A percentile compares a stretch with the other conserved stretches of the same genome.
Conservation (phyloP, 1,139 yeast species). For the Arxiozyma heterogenica region DNA sequence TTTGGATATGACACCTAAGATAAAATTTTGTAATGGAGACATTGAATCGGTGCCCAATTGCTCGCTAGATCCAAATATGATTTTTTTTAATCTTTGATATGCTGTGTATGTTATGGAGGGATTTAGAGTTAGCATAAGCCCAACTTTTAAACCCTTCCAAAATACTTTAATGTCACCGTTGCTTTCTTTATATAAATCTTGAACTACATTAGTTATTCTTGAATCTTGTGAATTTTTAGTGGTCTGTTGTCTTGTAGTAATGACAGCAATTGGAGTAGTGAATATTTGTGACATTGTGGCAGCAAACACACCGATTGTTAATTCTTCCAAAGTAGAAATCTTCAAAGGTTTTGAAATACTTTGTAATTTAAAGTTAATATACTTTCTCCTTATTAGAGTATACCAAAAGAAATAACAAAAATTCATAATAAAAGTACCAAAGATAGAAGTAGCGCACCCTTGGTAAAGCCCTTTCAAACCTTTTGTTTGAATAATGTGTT, state of each 20-base stretch:
- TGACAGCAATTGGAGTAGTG: slow-evolving; percentile 75
- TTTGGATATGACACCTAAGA: slow-evolving; percentile 72
- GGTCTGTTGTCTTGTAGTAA: slow-evolving; percentile 80
- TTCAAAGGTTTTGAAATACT: slow-evolving; percentile 1
- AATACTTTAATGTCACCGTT: slow-evolving; percentile 52
- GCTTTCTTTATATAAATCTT: slow-evolving; percentile 53
- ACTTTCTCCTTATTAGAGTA: slow-evolving; percentile 56
- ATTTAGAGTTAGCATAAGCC: slow-evolving; percentile 67
- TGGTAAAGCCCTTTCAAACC: slow-evolving; percentile 70
- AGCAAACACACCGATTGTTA: slow-evolving; percentile 73
- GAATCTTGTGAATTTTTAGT: slow-evolving; percentile 30
- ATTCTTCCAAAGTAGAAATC: slow-evolving; percentile 54
- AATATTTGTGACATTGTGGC: slow-evolving; percentile 78
- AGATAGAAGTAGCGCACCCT: slow-evolving; percentile 58
- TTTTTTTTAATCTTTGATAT: slow-evolving; percentile 57
- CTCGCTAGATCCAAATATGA: slow-evolving; percentile 25
- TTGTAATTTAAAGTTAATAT: slow-evolving; percentile 37
- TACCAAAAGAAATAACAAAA: slow-evolving; percentile 87
- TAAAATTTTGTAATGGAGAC: slow-evolving; percentile 59
- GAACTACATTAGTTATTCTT: slow-evolving; percentile 39
- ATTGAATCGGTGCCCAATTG: slow-evolving; percentile 23
- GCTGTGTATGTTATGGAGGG: slow-evolving; percentile 86
- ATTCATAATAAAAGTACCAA: slow-evolving; percentile 72
- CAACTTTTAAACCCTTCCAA: slow-evolving; percentile 81
- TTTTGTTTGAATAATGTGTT: slow-evolving; percentile 48